Evolutionary conservation across 148 eudicot species (phyloP).

Genomic region (Bassia scoparia): DNA sequence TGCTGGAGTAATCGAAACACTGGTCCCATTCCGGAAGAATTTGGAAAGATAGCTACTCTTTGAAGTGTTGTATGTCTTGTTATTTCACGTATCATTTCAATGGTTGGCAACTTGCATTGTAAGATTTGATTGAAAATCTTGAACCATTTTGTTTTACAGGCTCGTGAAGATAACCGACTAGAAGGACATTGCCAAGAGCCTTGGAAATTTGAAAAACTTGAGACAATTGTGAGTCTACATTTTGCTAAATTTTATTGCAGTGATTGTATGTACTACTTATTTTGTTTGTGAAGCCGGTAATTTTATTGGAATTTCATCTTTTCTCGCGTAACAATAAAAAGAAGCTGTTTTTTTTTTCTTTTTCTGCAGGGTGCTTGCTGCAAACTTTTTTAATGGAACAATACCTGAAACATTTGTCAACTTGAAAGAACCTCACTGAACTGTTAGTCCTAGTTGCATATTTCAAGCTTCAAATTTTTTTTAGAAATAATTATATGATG

Average conservation of each 20-base stretch:
- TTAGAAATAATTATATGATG: not conserved
- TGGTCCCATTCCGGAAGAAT: constrained; percentile 63
- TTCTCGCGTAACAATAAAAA: no score
- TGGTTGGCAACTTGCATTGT: no score
- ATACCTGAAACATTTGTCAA: constrained; percentile 59
- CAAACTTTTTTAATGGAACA: constrained; percentile 65
- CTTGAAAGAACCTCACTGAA: constrained; percentile 53
- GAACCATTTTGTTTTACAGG: constrained; percentile 30
- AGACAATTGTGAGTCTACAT: constrained; percentile 46
- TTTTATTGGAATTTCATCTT: no score
- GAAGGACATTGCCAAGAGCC: constrained; percentile 54
- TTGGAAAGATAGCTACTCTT: constrained; percentile 70
- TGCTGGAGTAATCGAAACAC: constrained; percentile 50
- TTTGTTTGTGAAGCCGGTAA: no score
- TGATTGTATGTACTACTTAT: no score
- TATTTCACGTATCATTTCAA: no score
- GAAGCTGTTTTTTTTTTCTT: not conserved
- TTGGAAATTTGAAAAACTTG: constrained; percentile 63
- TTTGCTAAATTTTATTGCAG: no score
- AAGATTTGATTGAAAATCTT: constrained; percentile 2
- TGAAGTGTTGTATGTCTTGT: constrained; percentile 47
- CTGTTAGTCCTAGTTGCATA: constrained; percentile 44
- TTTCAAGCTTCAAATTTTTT: no score
- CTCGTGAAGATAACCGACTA: constrained; percentile 50
- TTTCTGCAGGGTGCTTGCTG: constrained; percentile 59